Evolutionary conservation across 495 filamentous ascomycete genomes (phyloP), one percentile per base, ranked within the genome.

Genomic region (Sordaria brevicollis): DNA sequence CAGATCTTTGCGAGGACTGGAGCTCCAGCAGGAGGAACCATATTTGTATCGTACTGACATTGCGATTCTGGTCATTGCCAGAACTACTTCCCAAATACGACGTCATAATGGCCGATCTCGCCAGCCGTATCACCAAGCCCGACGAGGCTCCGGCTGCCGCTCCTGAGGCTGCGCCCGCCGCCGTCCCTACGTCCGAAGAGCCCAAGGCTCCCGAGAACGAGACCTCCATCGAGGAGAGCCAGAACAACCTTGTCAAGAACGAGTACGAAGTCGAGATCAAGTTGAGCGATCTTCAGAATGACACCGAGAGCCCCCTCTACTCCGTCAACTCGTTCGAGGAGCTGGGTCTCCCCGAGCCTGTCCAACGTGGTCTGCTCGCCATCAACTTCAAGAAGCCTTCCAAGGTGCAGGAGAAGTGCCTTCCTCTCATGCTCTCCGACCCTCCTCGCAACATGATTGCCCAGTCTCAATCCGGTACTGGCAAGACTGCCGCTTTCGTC

Each of bases 391-490:
- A 87, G 74, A 96, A 96, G 80, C 95, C 95, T 0, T 97, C 94
- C 34, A 98, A 98, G 82, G 93, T 99, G 75, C 95, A 99, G 81
- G 95, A 97, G 79, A 89, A 88, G 68, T 94, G 94, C 2, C 84
- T 99, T 3, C 96, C 95, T 19, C 85, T 99, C 21, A 89, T 99
- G 69, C 85, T 99, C 71, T 76, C 82, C 71, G 86, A 96, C 74
- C 94, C 94, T 17, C 91, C 94, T 0, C 86, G 82, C 49, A 98
- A 98, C 79, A 89, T 98, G 84, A 94, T 99, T 71, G 95, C 93
- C 25, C 96, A 99, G 78, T 97, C 95, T 34, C 96, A 99, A 81
- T 99, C 96, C 5, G 96, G 96, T 71, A 99, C 96, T 15, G 96
- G 96, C 70, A 99, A 99, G 83, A 99, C 96, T 10, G 96, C 95